Evolutionary conservation across 768 basidiomycete species (phyloP).

Genomic region (Mycena maculata): DNA sequence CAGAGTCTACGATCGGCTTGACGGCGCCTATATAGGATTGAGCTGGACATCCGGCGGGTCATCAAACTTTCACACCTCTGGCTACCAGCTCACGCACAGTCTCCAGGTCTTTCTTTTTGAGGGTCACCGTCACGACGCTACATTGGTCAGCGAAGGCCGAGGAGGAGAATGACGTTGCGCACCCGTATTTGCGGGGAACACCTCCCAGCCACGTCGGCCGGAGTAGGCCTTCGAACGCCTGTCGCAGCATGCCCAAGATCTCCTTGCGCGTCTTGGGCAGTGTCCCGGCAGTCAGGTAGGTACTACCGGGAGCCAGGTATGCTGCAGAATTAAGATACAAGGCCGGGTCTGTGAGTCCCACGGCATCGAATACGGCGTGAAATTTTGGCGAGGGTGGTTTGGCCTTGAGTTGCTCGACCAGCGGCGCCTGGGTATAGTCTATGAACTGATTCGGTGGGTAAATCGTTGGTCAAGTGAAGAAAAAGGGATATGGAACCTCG

Average conservation of each 20-base stretch:
- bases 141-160: not conserved
- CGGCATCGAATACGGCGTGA: conserved; percentile 70
- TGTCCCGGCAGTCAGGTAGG: conserved; percentile 65
- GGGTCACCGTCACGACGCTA: not conserved
- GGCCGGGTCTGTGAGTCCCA: conserved; percentile 57
- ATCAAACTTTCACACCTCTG: not conserved
- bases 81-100: conserved; percentile 3
- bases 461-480: too few species aligned
- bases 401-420: conserved; percentile 57
- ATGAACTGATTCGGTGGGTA: conserved; percentile 54
- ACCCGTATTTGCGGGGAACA: conserved; percentile 59
- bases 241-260: conserved; percentile 46
- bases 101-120: conserved; percentile 13
- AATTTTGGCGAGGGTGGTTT: conserved; percentile 63
- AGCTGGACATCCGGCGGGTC: not conserved
- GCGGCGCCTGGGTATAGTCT: conserved; percentile 67
- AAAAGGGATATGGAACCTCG: conserved; percentile 48
- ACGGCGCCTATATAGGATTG: conserved; percentile 50
- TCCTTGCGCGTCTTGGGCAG: conserved; percentile 49
- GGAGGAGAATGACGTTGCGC: conserved; percentile 30
- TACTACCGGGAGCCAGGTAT: conserved; percentile 66
- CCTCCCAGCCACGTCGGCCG: conserved; percentile 67
- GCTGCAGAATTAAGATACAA: conserved; percentile 62
- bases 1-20: conserved; percentile 59
- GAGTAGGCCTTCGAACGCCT: conserved; percentile 46